These are phyloP conservation scores for Pichia heedii DNA, from an alignment of 805 yeast genomes.

Conservation along the genomic window DNA sequence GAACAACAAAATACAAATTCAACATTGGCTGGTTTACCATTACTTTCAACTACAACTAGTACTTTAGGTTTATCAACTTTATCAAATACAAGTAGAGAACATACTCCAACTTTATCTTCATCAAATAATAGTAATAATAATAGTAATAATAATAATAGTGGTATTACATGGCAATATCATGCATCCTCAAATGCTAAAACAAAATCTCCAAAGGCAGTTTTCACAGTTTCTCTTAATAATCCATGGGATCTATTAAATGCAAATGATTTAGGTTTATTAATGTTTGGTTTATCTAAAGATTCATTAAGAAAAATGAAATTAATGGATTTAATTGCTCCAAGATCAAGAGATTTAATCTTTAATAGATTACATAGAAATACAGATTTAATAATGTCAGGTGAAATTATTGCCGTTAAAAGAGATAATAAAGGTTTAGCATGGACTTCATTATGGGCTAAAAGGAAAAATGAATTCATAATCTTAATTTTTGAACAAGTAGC, in stretches of 20 bases:
- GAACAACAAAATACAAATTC: conserved; percentile 28
- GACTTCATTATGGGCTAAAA: conserved; percentile 89
- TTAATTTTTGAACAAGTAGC: conserved; percentile 85
- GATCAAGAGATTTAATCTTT: conserved; percentile 61
- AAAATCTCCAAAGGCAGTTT: conserved; percentile 69
- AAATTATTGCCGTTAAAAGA: conserved; percentile 69
- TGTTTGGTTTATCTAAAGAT: conserved; percentile 70
- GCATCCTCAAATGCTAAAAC: conserved; percentile 61
- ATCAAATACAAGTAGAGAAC: not conserved
- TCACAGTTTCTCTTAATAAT: conserved; percentile 61
- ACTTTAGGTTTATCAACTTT: conserved; percentile 19
- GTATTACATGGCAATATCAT: conserved; percentile 35
- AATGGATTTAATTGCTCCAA: conserved; percentile 70
- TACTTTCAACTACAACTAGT: conserved; percentile 19
- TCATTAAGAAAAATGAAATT: conserved; percentile 55
- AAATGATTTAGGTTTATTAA: conserved; percentile 80
- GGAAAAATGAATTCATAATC: conserved; percentile 58
- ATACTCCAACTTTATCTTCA: not conserved
- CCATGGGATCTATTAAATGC: conserved; percentile 83
- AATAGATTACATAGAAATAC: conserved; percentile 38
- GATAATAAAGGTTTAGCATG: conserved; percentile 64
- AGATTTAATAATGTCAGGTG: conserved; percentile 68
- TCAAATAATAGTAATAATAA: not conserved
- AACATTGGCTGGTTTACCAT: conserved; percentile 20
- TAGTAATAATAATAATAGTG: conserved; percentile 15